phyloP scores from a whole-genome alignment of 805 yeast genomes.

The Ogataea zsoltii region DNA sequence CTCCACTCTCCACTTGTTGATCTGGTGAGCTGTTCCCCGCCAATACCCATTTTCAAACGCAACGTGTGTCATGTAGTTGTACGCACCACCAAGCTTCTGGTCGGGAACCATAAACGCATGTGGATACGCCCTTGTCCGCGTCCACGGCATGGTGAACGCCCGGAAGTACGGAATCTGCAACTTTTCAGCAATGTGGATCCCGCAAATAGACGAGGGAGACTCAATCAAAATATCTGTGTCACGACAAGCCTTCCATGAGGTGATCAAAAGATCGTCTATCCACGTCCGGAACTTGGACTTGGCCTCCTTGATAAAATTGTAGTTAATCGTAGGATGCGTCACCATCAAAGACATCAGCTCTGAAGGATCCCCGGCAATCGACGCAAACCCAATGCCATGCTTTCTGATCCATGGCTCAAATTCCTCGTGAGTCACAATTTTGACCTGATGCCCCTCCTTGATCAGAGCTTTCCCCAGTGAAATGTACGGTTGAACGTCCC shows the following conservation, averaged over 20 bases:
- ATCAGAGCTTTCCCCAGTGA: conserved; percentile 80
- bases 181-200: conserved; percentile 93
- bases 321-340: conserved; percentile 82
- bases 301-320: conserved; percentile 81
- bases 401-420: conserved; percentile 71
- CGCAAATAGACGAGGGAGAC: conserved; percentile 96
- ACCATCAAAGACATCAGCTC: conserved; percentile 93
- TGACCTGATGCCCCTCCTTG: conserved; percentile 80
- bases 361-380: conserved; percentile 90
- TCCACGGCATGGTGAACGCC: conserved; percentile 99
- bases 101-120: conserved; percentile 96
- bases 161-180: conserved; percentile 85
- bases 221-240: conserved; percentile 82
- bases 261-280: conserved; percentile 69
- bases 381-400: conserved; percentile 68
- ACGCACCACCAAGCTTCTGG: conserved; percentile 88
- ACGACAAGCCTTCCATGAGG: conserved; percentile 89
- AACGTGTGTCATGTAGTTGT: conserved; percentile 89
- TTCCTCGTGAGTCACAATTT: conserved; percentile 84
- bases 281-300: conserved; percentile 75
- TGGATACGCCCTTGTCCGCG: conserved; percentile 91
- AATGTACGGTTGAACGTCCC: conserved; percentile 96
- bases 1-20: conserved; percentile 83
- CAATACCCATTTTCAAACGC: conserved; percentile 91
- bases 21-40: conserved; percentile 87